A percentile compares a stretch with the other conserved stretches of the same genome.
Evolutionary conservation across 306 rosid genomes (phyloP).

Genomic region (Cucurbita pepo): DNA sequence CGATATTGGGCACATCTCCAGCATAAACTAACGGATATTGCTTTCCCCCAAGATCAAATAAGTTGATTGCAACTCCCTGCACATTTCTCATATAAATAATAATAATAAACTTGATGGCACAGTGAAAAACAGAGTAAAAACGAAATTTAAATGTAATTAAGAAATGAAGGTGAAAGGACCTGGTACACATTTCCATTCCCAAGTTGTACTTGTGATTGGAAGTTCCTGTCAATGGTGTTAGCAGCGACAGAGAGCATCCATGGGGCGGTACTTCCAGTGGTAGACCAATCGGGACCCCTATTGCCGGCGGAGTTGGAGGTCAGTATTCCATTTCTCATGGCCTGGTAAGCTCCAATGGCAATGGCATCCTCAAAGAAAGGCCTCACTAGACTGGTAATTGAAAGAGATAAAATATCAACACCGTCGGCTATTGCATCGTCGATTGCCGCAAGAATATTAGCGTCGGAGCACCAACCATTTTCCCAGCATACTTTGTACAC

Average conservation of each 20-base stretch:
- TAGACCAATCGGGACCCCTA: conserved; percentile 12
- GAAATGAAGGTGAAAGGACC: conserved; percentile 4
- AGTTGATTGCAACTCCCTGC: conserved; percentile 38
- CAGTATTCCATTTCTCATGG: too few relatives aligned
- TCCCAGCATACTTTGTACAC: conserved; percentile 29
- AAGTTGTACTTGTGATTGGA: conserved; percentile 17
- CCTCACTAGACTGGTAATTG: too few relatives aligned
- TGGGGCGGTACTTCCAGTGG: conserved; percentile 11
- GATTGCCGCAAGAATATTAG: too few relatives aligned
- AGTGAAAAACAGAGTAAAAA: too few relatives aligned
- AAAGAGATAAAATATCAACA: too few relatives aligned
- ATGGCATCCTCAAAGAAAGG: too few relatives aligned
- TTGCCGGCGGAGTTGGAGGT: too few relatives aligned
- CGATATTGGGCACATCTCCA: conserved; percentile 26
- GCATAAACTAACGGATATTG: conserved; percentile 21
- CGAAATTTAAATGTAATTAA: too few relatives aligned
- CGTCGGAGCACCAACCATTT: not conserved
- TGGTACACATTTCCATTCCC: conserved; percentile 15
- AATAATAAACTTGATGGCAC: too few relatives aligned
- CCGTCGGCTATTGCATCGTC: too few relatives aligned
- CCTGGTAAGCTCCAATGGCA: too few relatives aligned
- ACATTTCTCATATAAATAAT: too few relatives aligned
- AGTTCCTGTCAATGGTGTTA: conserved; percentile 22
- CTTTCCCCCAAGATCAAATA: conserved; percentile 15
- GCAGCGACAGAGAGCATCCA: conserved; percentile 51